Evolutionary conservation across 2,329 filamentous ascomycete genomes (phyloP), one percentile per base, ranked within the genome.

Genomic region (Alternaria burnsii): DNA sequence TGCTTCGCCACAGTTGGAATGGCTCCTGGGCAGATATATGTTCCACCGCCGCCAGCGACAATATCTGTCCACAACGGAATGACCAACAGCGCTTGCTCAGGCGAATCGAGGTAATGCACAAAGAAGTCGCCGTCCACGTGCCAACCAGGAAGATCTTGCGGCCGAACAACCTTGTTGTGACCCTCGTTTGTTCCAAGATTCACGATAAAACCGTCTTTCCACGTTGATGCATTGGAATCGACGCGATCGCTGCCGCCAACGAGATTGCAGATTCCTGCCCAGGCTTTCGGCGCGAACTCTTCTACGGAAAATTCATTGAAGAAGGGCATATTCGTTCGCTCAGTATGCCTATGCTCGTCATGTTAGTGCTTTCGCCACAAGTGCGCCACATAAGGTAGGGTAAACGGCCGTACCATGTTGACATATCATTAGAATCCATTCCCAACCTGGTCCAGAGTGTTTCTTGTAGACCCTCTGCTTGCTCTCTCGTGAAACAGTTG

Each of bases 101-200:
- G 86, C 20, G 86, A 89, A 72, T 91, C 89, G 36, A 92, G 84
- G 66, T 88, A 92, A 78, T 91, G 89, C 5, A 89, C 83, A 73
- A 91, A 91, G 75, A 90, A 91, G 67, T 91, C 89, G 9, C 89
- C 89, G 75, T 91, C 89, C 18, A 90, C 87, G 75, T 91, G 89
- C 89, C 89, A 91, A 22, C 81, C 81, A 8, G 80, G 70, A 22
- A 90, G 78, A 0, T 86, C 82, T 52, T 83, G 80, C 0, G 87
- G 87, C 36, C 81, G 76, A 3, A 83, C 75, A 9, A 82, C 80
- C 51, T 80, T 81, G 5, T 84, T 83, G 61, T 86, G 84, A 48
- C 79, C 79, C 52, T 82, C 72, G 2, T 75, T 72, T 3, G 82
- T 86, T 12, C 89, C 89, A 8, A 91, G 82, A 75, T 91, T 91